Base-by-base conservation (phyloP, 1,139 yeast genomes). In the Pichia sorboxylosa region DNA sequence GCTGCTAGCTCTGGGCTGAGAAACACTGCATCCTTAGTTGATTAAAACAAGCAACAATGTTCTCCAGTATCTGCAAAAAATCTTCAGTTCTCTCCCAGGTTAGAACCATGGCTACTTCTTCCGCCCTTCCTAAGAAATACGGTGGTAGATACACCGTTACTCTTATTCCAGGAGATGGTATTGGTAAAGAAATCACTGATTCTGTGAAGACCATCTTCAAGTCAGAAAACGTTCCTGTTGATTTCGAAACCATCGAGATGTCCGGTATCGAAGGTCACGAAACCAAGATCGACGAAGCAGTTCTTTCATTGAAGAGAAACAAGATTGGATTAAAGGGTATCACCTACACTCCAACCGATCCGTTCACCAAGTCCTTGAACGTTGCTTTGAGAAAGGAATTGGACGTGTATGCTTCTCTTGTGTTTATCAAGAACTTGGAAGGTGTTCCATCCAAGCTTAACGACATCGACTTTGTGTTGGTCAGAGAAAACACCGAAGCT, bases 401-500 rank as follows among this genome's bases (percentile, higher is more conserved):
- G 51, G 96, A 90, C 60, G 83, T 90, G 52, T 90, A 79, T 55
- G 98, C 98, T 41, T 83, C 94, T 28, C 72, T 90, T 48, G 93
- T 92, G 18, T 69, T 87, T 53, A 84, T 85, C 67, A 87, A 90
- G 69, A 82, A 82, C 63, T 76, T 90, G 43, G 94, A 94, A 42
- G 97, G 98, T 60, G 94, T 85, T 48, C 70, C 82, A 62, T 79
- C 94, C 44, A 82, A 90, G 59, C 73, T 84, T 57, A 70, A 77
- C 42, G 85, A 82, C 46, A 82, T 87, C 46, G 97, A 87, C 64
- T 73, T 87, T 58, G 96, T 87, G 30, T 70, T 90, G 46, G 93
- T 90, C 54, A 84, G 98, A 70, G 98, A 90, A 66, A 90, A 90
- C 73, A 71, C 85, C 34, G 97, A 90, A 66, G 97, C 96, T 67